Evolutionary conservation across 2,329 filamentous ascomycete genomes (phyloP).

Genomic region (Fusarium siculi): DNA sequence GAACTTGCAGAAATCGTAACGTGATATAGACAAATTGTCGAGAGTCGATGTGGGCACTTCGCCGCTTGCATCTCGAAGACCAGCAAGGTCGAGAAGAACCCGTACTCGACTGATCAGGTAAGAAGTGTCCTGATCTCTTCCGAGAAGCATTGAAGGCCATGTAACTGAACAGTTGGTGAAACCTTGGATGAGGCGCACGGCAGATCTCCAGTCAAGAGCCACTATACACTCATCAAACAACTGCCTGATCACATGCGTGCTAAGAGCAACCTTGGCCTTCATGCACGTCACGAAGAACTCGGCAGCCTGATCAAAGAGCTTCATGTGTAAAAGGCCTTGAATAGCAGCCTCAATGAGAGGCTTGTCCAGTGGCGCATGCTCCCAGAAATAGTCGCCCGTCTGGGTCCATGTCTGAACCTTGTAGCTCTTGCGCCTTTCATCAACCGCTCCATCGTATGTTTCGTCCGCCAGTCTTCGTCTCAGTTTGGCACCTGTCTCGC

Average conservation of each 20-base stretch:
- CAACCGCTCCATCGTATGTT: constrained; percentile 45
- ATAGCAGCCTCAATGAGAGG: constrained; percentile 59
- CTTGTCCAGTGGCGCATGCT: constrained; percentile 53
- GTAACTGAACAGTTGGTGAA: constrained; percentile 41
- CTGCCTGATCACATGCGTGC: constrained; percentile 47
- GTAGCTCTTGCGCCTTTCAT: constrained; percentile 42
- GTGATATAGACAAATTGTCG: constrained; percentile 44
- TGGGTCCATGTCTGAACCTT: constrained; percentile 35
- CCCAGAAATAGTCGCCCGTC: constrained; percentile 51
- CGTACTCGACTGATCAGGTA: constrained; percentile 48
- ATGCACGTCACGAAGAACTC: constrained; percentile 55
- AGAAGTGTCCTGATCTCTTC: constrained; percentile 31
- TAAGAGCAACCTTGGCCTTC: constrained; percentile 48
- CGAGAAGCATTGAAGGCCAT: constrained; percentile 43
- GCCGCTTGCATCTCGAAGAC: constrained; percentile 32
- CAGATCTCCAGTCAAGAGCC: constrained; percentile 54
- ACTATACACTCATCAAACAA: constrained; percentile 56
- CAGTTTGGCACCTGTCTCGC: constrained; percentile 52
- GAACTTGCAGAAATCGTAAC: constrained; percentile 33
- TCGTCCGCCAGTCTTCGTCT: constrained; percentile 50
- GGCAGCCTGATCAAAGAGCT: constrained; percentile 57
- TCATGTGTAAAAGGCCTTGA: constrained; percentile 60
- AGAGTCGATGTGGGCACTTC: constrained; percentile 27
- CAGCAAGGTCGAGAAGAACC: constrained; percentile 52
- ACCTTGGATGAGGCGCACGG: constrained; percentile 46